Percentiles rank a stretch among this genome's conserved stretches.
phyloP scores from a whole-genome alignment of 2,329 filamentous ascomycete genomes.

The Pseudovirgaria hyperparasitica region DNA sequence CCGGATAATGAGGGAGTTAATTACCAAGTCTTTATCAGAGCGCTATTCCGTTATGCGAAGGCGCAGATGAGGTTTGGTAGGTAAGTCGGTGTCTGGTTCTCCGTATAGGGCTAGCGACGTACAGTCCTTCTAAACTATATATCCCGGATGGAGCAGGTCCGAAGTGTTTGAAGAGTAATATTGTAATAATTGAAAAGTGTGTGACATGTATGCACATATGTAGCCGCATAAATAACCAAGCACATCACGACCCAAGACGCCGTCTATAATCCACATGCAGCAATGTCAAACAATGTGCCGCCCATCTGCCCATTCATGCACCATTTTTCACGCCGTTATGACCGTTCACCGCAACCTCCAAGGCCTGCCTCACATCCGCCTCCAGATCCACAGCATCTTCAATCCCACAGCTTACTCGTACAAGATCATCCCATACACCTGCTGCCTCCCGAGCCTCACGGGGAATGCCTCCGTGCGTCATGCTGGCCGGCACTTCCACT shows the following conservation, averaged over 20 bases:
- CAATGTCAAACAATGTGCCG: too few relatives aligned
- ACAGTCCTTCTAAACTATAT: too few relatives aligned
- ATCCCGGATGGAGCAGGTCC: too few relatives aligned
- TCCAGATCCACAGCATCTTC: conserved; percentile 81
- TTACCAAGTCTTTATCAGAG: conserved; percentile 85
- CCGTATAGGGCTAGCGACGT: too few relatives aligned
- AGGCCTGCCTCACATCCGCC: conserved; percentile 67
- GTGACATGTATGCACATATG: too few relatives aligned
- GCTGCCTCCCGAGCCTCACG: conserved; percentile 80
- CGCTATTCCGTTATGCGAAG: conserved; percentile 68
- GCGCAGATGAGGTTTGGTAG: conserved; percentile 79
- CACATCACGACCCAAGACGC: too few relatives aligned
- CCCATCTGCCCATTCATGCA: conserved; percentile 4
- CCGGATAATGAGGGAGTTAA: conserved; percentile 71
- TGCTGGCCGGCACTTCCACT: conserved; percentile 82
- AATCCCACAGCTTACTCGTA: conserved; percentile 85
- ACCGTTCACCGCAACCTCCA: conserved; percentile 58
- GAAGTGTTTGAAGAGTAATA: too few relatives aligned
- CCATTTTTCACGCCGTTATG: conserved; percentile 30
- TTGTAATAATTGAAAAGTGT: too few relatives aligned
- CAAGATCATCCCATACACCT: conserved; percentile 88
- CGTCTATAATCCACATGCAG: too few relatives aligned
- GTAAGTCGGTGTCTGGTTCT: too few relatives aligned
- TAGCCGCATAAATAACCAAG: too few relatives aligned
- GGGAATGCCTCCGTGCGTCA: conserved; percentile 96